Base-by-base conservation (phyloP, 345 rosid species). In the Sisymbrium altissimum region DNA sequence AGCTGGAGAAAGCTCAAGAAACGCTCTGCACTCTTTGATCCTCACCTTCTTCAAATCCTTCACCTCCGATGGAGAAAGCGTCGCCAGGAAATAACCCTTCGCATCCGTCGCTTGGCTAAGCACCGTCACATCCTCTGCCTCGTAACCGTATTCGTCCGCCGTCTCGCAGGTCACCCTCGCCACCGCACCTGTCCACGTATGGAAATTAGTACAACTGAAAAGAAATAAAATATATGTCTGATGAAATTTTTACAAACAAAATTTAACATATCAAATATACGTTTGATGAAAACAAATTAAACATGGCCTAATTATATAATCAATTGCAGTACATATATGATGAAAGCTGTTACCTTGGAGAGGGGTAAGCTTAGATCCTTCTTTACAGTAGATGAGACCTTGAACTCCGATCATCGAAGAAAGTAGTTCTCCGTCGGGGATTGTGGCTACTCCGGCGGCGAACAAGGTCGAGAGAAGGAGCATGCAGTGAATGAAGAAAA, bases 151-250 rank as follows among this genome's bases (percentile, higher is more conserved):
- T 43, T 72, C 71, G 59, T 87, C 94, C 38, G 56, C 65, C 1
- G 74, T 85, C 32, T 82, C 79, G 61, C 97, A 88, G 9, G 89
- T 80, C 49, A 90, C 76, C 72, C 94, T 87, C 21, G 83, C 88
- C 74, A 80, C 85, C 62, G 86, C 90, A n/a, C 90, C 91, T 85
- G 77, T 43, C 18, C 48, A 25, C 27, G 68, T 43, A 41, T 35
- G 50, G 15, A 25, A 13, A 23, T 23, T 48, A n/a, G n/a, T n/a
- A n/a, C n/a, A n/a, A n/a, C n/a, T n/a, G n/a, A n/a, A n/a, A n/a
- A n/a, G n/a, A n/a, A n/a, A n/a, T n/a, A n/a, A n/a, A n/a, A n/a
- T n/a, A n/a, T n/a, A n/a, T n/a, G n/a, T n/a, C n/a, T n/a, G n/a
- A n/a, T n/a, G n/a, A n/a, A n/a, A n/a, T n/a, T n/a, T n/a, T n/a